Conservation (phyloP, 1,139 yeast genomes). For the Scheffersomyces stambukii region DNA sequence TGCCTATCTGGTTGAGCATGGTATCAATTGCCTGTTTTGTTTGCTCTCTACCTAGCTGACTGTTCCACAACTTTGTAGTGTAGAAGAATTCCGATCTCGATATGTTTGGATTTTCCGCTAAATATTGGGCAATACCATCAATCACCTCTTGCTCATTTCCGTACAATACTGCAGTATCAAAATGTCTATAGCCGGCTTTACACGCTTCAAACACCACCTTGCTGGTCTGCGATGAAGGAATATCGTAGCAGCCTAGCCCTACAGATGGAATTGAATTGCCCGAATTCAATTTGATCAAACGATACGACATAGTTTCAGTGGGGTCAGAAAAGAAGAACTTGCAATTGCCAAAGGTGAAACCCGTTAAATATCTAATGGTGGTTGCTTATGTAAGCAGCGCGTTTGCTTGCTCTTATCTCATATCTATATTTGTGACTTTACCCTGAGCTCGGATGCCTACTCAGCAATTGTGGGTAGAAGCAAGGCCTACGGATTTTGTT, state of each 20-base stretch:
- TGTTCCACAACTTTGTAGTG: conserved; percentile 46
- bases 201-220: conserved; percentile 45
- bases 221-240: conserved; percentile 20
- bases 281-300: conserved; percentile 10
- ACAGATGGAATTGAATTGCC: conserved; percentile 31
- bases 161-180: conserved; percentile 59
- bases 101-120: conserved; percentile 44
- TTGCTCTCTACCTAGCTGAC: conserved; percentile 23
- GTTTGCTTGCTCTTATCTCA: no score
- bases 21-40: conserved; percentile 25
- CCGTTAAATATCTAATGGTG: background rate
- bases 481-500: no score
- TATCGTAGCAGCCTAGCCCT: conserved; percentile 35
- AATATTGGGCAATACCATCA: conserved; percentile 47
- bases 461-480: no score
- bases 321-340: background rate
- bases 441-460: no score
- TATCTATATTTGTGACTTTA: no score
- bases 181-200: conserved; percentile 48
- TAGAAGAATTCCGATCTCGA: conserved; percentile 61
- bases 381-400: no score
- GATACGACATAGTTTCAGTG: conserved; percentile 8
- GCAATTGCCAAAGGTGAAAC: background rate
- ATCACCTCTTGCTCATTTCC: conserved; percentile 58
- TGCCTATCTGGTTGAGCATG: conserved; percentile 24